Base-by-base conservation (phyloP, 108 stramenopile genomes). In the Nitzschia putrida region DNA sequence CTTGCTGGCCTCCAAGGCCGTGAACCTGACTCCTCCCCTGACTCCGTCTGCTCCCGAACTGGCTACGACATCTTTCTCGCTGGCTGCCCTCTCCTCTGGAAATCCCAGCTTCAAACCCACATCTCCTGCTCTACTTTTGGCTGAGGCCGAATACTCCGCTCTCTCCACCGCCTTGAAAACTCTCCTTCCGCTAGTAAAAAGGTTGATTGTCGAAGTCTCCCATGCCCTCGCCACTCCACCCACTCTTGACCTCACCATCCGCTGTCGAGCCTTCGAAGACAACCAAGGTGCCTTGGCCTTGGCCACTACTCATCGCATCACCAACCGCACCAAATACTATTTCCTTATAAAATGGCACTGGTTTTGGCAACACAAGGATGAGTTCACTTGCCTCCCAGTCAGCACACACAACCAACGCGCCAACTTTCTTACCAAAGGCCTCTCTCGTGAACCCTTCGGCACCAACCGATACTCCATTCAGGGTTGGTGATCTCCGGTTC, bases 91-190 rank as follows among this genome's bases (percentile, higher is more conserved):
- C 29, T 83, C 21, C 11, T 81, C 5, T 86, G 82, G 82, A 69
- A 61, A 66, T 66, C 61, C 11, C 34, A 71, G 29, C 70, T 86
- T 0, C 77, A 76, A 49, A 64, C 74, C 2, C 10, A 64, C 44
- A 81, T 83, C 23, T 47, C 82, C 23, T 23, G 76, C 13, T 73
- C 71, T 10, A 83, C 83, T 0, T 49, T 76, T n/a, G n/a, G n/a
- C n/a, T 38, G 80, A 83, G 54, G 77, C 80, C 44, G 83, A 86
- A 53, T 77, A 81, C 54, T 20, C 29, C 26, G 69, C 77, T 24
- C 52, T 86, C 2, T 69, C 57, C 43, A 40, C 45, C 5, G 56
- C 79, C n/a, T 57, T 77, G 61, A 67, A 55, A 22, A 64, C 52
- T 26, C 61, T 82, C n/a, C n/a, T n/a, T n/a, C n/a, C n/a, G 0